A percentile compares a stretch with the other conserved stretches of the same genome.
These are phyloP conservation scores for Psilocybe cyanescens DNA, from an alignment of 768 basidiomycete genomes.

Conservation along the genomic window DNA sequence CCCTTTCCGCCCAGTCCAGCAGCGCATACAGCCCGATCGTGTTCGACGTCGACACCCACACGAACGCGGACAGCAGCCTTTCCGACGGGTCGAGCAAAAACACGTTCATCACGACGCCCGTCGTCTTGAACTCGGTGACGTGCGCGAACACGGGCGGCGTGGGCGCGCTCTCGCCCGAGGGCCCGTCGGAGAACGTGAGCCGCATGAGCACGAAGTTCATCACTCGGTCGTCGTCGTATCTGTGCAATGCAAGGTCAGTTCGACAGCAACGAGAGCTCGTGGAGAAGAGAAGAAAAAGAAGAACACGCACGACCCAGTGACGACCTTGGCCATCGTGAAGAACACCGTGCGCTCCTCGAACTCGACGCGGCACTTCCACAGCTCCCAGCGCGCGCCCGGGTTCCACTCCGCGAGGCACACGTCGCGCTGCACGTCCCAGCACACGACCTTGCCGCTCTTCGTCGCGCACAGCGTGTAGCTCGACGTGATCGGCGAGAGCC, in stretches of 20 bases:
- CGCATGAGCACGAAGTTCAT: conserved; percentile 79
- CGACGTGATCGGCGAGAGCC: conserved; percentile 78
- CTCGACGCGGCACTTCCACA: conserved; percentile 82
- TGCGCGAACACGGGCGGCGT: conserved; percentile 55
- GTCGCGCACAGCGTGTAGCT: conserved; percentile 80
- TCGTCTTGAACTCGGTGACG: conserved; percentile 65
- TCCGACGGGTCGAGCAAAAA: conserved; percentile 71
- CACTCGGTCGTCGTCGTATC: conserved; percentile 61
- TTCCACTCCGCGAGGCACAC: conserved; percentile 71
- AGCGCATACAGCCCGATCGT: conserved; percentile 66
- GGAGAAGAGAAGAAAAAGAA: background rate
- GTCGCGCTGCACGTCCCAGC: conserved; percentile 74
- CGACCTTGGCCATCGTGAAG: conserved; percentile 75
- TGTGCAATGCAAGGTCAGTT: conserved; percentile 25
- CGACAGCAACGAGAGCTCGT: no score
- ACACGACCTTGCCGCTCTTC: conserved; percentile 75
- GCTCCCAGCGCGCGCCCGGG: conserved; percentile 63
- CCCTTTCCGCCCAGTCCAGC: conserved; percentile 65
- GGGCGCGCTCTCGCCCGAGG: conserved; percentile 39
- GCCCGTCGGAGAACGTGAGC: conserved; percentile 58
- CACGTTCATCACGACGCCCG: conserved; percentile 77
- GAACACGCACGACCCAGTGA: conserved; percentile 49
- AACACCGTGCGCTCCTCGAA: conserved; percentile 73
- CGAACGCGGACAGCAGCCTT: conserved; percentile 66
- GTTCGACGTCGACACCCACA: conserved; percentile 62